Evolutionary conservation across 805 yeast genomes (phyloP).

Genomic region (Suhomyces faveliae): DNA sequence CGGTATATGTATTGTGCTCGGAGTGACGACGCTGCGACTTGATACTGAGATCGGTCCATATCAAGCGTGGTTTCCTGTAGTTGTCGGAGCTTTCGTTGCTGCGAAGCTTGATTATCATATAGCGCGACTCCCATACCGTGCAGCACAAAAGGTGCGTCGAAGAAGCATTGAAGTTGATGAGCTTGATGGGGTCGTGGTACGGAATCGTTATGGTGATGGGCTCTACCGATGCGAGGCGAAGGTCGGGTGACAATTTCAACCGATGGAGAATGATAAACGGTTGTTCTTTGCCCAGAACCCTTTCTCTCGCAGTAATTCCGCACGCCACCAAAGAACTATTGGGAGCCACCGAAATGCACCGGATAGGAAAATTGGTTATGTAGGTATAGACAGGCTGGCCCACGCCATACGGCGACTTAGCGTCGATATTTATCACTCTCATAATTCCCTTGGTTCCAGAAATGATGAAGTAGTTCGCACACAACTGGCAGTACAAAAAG

Average conservation of each 20-base stretch:
- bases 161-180: slow-evolving; percentile 69
- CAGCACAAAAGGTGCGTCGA: slow-evolving; percentile 73
- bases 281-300: slow-evolving; percentile 65
- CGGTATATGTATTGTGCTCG: slow-evolving; percentile 10
- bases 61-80: slow-evolving; percentile 37
- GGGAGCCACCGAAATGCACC: slow-evolving; percentile 73
- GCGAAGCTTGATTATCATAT: slow-evolving; percentile 67
- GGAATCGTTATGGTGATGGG: slow-evolving; percentile 79
- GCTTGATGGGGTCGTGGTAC: slow-evolving; percentile 78
- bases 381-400: slow-evolving; percentile 72
- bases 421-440: slow-evolving; percentile 56
- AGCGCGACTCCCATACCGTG: slow-evolving; percentile 74
- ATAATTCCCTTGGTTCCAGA: slow-evolving; percentile 73
- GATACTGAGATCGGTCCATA: slow-evolving; percentile 34
- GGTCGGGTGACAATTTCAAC: slow-evolving; percentile 11
- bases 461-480: slow-evolving; percentile 59
- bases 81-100: slow-evolving; percentile 49
- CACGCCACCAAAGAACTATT: slow-evolving; percentile 67
- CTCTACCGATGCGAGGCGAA: slow-evolving; percentile 32
- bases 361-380: slow-evolving; percentile 68
- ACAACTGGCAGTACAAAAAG: slow-evolving; percentile 56
- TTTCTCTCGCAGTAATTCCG: slow-evolving; percentile 80
- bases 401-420: slow-evolving; percentile 22
- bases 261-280: slow-evolving; percentile 68
- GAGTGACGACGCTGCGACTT: slow-evolving; percentile 12